These are phyloP conservation scores for Pulchroboletus neoregius DNA, from an alignment of 1,284 basidiomycete species.

Conservation along the genomic window DNA sequence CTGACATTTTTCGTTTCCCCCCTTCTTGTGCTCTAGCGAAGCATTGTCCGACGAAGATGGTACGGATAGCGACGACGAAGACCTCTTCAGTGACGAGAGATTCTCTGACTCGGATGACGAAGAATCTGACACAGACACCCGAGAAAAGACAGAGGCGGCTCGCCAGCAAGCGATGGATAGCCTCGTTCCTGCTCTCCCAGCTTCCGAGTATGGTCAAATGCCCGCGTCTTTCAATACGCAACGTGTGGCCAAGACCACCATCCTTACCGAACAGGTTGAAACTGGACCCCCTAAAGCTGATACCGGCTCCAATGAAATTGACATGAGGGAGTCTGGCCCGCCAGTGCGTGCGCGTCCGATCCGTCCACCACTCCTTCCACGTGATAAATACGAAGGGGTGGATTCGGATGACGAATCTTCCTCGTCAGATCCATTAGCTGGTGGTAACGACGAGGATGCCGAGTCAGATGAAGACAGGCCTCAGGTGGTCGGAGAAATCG, in stretches of 20 bases:
- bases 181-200: slow-evolving; percentile 65
- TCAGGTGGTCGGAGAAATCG: slow-evolving; percentile 75
- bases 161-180: slow-evolving; percentile 63
- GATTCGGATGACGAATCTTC: slow-evolving; percentile 79
- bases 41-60: slow-evolving; percentile 52
- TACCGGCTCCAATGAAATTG: slow-evolving; percentile 5
- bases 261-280: slow-evolving; percentile 44
- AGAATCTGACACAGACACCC: slow-evolving; percentile 32
- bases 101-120: slow-evolving; percentile 40
- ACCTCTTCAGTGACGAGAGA: slow-evolving; percentile 45
- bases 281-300: slow-evolving; percentile 9
- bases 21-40: slow-evolving; percentile 44
- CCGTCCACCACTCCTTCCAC: slow-evolving; percentile 71
- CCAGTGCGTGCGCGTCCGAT: slow-evolving; percentile 33
- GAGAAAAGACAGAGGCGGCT: slow-evolving; percentile 34
- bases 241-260: slow-evolving; percentile 48
- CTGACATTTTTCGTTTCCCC: slow-evolving; percentile 5
- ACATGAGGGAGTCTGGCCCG: slow-evolving; percentile 7
- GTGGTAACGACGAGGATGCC: slow-evolving; percentile 53
- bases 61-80: slow-evolving; percentile 37
- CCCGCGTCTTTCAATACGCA: slow-evolving; percentile 73
- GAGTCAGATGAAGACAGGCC: slow-evolving; percentile 73
- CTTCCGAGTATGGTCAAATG: slow-evolving; percentile 78
- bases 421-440: slow-evolving; percentile 32
- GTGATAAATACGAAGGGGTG: slow-evolving; percentile 79